A percentile compares a stretch with the other conserved stretches of the same genome.
phyloP scores from a whole-genome alignment of 2,329 filamentous ascomycete genomes.

The Exserohilum turcica region DNA sequence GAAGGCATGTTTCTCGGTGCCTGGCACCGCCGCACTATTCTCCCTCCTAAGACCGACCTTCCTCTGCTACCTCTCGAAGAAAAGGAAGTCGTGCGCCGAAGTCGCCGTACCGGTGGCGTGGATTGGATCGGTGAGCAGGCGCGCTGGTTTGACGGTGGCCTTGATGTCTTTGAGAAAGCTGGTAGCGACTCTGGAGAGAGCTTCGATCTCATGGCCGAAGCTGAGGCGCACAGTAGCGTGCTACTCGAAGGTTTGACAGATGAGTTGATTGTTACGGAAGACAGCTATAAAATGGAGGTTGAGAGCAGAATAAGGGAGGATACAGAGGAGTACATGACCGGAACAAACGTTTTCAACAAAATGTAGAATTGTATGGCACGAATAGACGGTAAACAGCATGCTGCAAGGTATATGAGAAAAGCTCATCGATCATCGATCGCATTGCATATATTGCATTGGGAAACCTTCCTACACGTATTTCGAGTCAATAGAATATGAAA shows the following conservation, averaged over 20 bases:
- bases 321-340: conserved; percentile 23
- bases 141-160: conserved; percentile 42
- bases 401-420: not conserved
- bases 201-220: conserved; percentile 54
- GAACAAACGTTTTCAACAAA: conserved; percentile 37
- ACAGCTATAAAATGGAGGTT: conserved; percentile 7
- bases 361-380: conserved; percentile 25
- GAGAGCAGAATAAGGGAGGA: conserved; percentile 27
- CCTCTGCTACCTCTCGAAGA: conserved; percentile 49
- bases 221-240: conserved; percentile 49
- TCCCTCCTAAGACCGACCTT: conserved; percentile 36
- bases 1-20: conserved; percentile 88
- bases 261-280: conserved; percentile 11
- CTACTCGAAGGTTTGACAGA: conserved; percentile 34
- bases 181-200: conserved; percentile 43
- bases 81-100: conserved; percentile 48
- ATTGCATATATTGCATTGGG: not conserved
- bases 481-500: not conserved
- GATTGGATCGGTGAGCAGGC: conserved; percentile 50
- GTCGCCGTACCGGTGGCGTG: conserved; percentile 37
- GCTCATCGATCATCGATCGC: not conserved
- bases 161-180: conserved; percentile 38
- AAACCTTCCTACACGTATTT: not conserved
- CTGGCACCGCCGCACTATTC: conserved; percentile 74
- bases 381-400: not conserved